These are phyloP conservation scores for Furcasterigmium furcatum DNA, from an alignment of 2,329 filamentous ascomycete genomes.

Conservation along the genomic window DNA sequence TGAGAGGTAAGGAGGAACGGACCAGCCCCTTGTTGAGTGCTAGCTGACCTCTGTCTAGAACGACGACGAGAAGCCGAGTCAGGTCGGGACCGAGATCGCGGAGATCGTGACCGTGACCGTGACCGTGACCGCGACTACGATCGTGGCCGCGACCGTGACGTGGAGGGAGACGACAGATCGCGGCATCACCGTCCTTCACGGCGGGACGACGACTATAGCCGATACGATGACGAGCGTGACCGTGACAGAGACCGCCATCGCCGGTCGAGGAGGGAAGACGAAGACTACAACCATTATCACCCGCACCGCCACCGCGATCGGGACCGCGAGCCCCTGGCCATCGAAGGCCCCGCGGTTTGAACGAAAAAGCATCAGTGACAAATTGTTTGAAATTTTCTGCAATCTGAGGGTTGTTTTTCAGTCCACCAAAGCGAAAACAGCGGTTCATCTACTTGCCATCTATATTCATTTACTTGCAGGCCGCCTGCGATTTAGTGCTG, in stretches of 20 bases:
- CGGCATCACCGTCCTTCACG: slow-evolving; percentile 16
- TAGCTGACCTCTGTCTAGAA: slow-evolving; percentile 14
- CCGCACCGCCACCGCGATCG: slow-evolving; percentile 27
- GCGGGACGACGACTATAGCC: slow-evolving; percentile 33
- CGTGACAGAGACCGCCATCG: slow-evolving; percentile 20
- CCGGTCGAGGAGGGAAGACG: slow-evolving; percentile 21
- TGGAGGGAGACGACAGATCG: slow-evolving; percentile 20
- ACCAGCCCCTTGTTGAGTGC: background rate
- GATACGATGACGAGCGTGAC: slow-evolving; percentile 23
- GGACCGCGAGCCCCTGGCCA: slow-evolving; percentile 13
- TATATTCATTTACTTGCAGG: no score
- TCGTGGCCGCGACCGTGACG: slow-evolving; percentile 12
- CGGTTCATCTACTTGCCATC: no score
- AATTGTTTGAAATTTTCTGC: no score
- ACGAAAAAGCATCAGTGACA: no score
- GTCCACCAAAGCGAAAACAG: no score
- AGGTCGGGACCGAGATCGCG: slow-evolving; percentile 17
- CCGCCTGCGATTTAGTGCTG: no score
- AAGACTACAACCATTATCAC: slow-evolving; percentile 24
- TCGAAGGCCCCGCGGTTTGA: slow-evolving; percentile 4
- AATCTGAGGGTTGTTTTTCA: no score
- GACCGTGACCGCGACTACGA: slow-evolving; percentile 18
- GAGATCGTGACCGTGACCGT: slow-evolving; percentile 17
- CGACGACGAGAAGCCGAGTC: slow-evolving; percentile 25
- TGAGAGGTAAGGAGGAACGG: slow-evolving; percentile 61